A percentile compares a stretch with the other conserved stretches of the same genome.
Conservation (phyloP, 2,329 filamentous ascomycete genomes). For the Calycina marina region DNA sequence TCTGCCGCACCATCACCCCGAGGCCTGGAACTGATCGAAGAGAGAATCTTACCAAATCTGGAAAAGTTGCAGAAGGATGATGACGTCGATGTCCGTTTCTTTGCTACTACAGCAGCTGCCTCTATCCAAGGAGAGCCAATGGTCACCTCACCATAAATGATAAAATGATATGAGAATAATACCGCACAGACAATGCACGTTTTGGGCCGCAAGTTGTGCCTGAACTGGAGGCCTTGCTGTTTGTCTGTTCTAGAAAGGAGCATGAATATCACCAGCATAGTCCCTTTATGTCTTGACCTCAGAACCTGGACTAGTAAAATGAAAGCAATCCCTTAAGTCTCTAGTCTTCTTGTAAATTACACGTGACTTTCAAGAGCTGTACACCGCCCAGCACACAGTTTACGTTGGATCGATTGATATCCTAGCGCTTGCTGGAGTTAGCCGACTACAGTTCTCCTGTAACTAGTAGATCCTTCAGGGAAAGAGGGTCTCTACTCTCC, state of each 20-base stretch:
- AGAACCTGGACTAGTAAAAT: too few species aligned
- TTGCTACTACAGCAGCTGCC: slow-evolving; percentile 75
- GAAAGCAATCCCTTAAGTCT: too few species aligned
- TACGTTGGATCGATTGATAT: too few species aligned
- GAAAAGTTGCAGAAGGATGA: slow-evolving; percentile 95
- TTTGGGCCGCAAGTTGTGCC: slow-evolving; percentile 14
- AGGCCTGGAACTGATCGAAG: slow-evolving; percentile 68
- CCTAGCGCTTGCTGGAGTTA: too few species aligned
- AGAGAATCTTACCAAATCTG: slow-evolving; percentile 75
- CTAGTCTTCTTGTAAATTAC: too few species aligned
- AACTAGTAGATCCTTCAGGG: too few species aligned
- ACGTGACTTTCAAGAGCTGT: too few species aligned
- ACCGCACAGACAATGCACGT: slow-evolving; percentile 14
- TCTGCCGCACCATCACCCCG: slow-evolving; percentile 48
- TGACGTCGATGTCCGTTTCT: slow-evolving; percentile 96
- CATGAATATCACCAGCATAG: slow-evolving; percentile 23
- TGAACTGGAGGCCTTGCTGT: slow-evolving; percentile 14
- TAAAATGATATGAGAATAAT: slow-evolving; percentile 20
- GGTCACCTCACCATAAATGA: slow-evolving; percentile 33
- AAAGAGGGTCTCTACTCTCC: too few species aligned
- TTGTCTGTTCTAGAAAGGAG: slow-evolving; percentile 21
- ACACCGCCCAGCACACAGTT: too few species aligned
- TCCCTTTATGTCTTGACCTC: too few species aligned
- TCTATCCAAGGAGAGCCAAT: slow-evolving; percentile 34
- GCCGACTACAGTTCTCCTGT: too few species aligned